Base-by-base conservation (phyloP, 1,284 basidiomycete species). In the Entoloma clypeatum region DNA sequence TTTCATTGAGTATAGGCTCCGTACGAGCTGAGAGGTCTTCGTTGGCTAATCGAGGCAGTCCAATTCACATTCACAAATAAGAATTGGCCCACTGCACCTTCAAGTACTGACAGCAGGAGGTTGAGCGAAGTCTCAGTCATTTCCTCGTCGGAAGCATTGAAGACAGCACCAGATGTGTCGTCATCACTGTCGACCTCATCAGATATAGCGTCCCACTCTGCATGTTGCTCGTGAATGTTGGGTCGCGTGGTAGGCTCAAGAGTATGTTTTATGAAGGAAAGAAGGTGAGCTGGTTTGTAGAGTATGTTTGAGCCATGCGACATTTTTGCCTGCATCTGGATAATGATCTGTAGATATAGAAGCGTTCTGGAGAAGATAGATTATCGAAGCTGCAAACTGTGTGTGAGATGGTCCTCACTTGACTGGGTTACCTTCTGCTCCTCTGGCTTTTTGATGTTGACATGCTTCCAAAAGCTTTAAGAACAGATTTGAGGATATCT, bases 261-360 rank as follows among this genome's bases (percentile, higher is more conserved):
- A 10, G 85, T 82, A 45, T 88, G 80, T 45, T 85, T 85, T 26
- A 95, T 73, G 55, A 94, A 95, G 1, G 72, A 69, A 9, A 94
- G 62, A 7, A 92, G 74, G 44, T 92, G 81, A 9, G 75, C 72
- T 1, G 86, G 81, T 38, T 81, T 77, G 37, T 71, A 75, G 33
- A 92, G 69, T n/a, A 91, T 75, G 44, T 74, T 79, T 2, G 75
- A 71, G 11, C 68, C 67, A 21, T 64, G 60, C 0, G 81, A 75
- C 3, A 89, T 61, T 31, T 77, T 72, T 2, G 75, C 71, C 54
- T 92, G 87, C 69, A 93, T 84, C 53, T 85, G 78, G 48, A 91
- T 68, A 17, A 89, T 78, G 23, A 93, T 66, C 54, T 91, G 86
- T 14, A 93, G 70, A 51, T 81, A 80, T 3, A 86, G 67, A 18